Base-by-base conservation (phyloP, 805 yeast species). In the Metschnikowia chrysomelidarum region DNA sequence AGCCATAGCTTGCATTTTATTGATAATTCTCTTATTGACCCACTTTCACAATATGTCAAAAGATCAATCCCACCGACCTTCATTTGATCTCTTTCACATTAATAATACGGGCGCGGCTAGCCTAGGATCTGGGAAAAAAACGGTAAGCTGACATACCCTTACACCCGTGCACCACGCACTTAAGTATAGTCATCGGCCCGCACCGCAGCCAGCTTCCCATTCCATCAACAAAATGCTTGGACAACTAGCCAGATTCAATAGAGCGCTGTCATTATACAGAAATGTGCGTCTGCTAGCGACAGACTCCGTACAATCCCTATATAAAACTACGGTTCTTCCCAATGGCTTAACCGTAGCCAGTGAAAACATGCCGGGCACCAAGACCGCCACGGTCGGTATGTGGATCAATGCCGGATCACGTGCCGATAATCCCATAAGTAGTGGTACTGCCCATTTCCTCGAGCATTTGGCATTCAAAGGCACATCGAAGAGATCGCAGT, bases 321-420 rank as follows among this genome's bases (percentile, higher is more conserved):
- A 51, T 19, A 65, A 72, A 55, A 84, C 88, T 7, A 77, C 96
- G 1, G 77, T 82, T 3, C 69, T 93, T 34, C 68, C 81, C n/a
- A 93, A 93, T 57, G 99, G 99, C 3, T 64, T 93, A 27, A 91
- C 97, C 0, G 96, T 91, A 24, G 98, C 98, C 36, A 76, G 94
- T 29, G 98, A 93, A 58, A 55, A 72, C 27, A 78, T 85, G 57
- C 98, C 98, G 8, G 81, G 84, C 44, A 81, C 94, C 6, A 74
- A 82, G 49, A 88, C 97, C 27, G 98, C 98, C 43, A 93, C 98
- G 2, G 96, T 93, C 10, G 98, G 98, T 2, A 91, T 93, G 36
- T 94, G 96, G 91, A 88, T 93, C 43, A 96, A 93, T 63, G 96
- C 98, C 25, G 99, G 99, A 2, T 89, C 97, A 3, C 74, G 99